A percentile compares a stretch with the other conserved stretches of the same genome.
Conservation (phyloP, 306 rosid genomes). For the Clitoria ternatea region DNA sequence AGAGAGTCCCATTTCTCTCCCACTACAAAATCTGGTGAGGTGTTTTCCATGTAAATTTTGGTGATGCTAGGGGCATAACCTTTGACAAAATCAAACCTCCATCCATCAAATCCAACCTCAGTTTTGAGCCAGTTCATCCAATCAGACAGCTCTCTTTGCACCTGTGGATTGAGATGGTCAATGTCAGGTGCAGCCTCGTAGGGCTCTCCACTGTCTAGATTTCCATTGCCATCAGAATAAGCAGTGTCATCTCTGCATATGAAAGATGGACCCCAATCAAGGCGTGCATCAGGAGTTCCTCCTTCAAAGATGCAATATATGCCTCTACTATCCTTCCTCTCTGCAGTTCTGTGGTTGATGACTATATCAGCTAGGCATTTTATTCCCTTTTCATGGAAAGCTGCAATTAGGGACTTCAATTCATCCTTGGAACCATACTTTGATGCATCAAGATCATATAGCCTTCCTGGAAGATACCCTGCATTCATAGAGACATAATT, state of each 20-base stretch:
- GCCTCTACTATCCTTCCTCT: slow-evolving; percentile 58
- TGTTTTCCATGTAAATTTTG: slow-evolving; percentile 51
- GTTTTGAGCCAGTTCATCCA: slow-evolving; percentile 82
- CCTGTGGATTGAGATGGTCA: slow-evolving; percentile 74
- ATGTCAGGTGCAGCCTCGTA: slow-evolving; percentile 52
- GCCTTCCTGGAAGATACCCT: slow-evolving; percentile 86
- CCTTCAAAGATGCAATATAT: slow-evolving; percentile 76
- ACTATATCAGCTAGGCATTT: slow-evolving; percentile 72
- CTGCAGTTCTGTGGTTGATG: slow-evolving; percentile 84
- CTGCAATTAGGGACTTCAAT: slow-evolving; percentile 47
- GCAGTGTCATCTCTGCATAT: slow-evolving; percentile 63
- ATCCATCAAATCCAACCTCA: slow-evolving; percentile 67
- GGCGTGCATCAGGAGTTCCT: slow-evolving; percentile 58
- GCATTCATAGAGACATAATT: background rate
- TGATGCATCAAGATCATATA: slow-evolving; percentile 80
- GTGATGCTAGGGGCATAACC: slow-evolving; percentile 61
- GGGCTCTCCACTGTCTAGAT: slow-evolving; percentile 49
- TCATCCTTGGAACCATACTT: slow-evolving; percentile 55
- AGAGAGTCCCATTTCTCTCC: slow-evolving; percentile 70
- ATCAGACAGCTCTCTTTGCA: slow-evolving; percentile 57
- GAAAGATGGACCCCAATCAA: slow-evolving; percentile 75
- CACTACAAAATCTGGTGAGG: slow-evolving; percentile 67
- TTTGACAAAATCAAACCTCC: slow-evolving; percentile 70
- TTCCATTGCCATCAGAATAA: slow-evolving; percentile 76
- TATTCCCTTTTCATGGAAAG: slow-evolving; percentile 46